Percentiles rank a stretch among this genome's conserved stretches.
These are phyloP conservation scores for Coniferiporia weirii DNA, from an alignment of 1,284 basidiomycete species.

Conservation along the genomic window DNA sequence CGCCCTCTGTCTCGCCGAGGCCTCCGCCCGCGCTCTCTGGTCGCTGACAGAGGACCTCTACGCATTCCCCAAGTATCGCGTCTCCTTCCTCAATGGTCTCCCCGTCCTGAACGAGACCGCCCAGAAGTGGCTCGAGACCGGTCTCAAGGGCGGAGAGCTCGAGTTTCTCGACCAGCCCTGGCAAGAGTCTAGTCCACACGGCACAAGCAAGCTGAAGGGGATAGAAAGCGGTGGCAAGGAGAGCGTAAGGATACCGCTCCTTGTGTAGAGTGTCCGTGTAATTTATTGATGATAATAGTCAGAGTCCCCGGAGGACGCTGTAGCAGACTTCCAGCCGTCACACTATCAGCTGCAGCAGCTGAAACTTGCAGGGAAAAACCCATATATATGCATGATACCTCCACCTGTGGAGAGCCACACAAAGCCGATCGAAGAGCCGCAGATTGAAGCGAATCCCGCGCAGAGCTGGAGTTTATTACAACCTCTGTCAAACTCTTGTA, in stretches of 20 bases:
- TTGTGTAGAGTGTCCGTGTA: neutral
- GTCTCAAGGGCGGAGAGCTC: conserved; percentile 63
- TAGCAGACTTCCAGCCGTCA: neutral
- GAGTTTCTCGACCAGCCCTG: conserved; percentile 72
- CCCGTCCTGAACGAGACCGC: conserved; percentile 76
- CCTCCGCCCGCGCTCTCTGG: conserved; percentile 48
- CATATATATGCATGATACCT: conserved; percentile 73
- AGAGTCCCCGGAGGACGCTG: conserved; percentile 1
- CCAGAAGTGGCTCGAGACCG: conserved; percentile 60
- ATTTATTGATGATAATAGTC: conserved; percentile 9
- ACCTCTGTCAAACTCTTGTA: conserved; percentile 67
- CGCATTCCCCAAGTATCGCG: conserved; percentile 80
- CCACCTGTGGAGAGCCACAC: conserved; percentile 47
- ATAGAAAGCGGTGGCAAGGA: conserved; percentile 47
- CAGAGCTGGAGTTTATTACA: conserved; percentile 77
- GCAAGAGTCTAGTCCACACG: conserved; percentile 36
- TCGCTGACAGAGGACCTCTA: conserved; percentile 75
- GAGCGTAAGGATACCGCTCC: neutral
- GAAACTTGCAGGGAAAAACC: conserved; percentile 59
- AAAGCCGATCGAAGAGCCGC: conserved; percentile 43
- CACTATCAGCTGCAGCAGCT: conserved; percentile 51
- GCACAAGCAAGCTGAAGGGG: conserved; percentile 40
- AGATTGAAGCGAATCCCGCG: conserved; percentile 56
- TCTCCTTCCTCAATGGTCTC: conserved; percentile 75
- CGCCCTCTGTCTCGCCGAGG: conserved; percentile 20